Evolutionary conservation across 129 eudicot species (phyloP).

Genomic region (Chrysanthemum makinoi): DNA sequence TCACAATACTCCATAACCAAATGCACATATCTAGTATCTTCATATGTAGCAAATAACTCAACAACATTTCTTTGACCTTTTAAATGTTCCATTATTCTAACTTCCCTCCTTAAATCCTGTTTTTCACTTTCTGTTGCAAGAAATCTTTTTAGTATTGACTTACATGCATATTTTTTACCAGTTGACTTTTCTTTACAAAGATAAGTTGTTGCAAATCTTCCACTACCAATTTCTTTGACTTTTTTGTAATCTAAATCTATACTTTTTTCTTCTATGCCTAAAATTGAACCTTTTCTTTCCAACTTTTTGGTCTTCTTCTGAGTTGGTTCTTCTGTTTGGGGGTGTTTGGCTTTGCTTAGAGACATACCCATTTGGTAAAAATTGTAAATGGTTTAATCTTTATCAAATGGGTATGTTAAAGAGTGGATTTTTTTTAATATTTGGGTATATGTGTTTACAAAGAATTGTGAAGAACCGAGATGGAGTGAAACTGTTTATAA

Average conservation of each 20-base stretch:
- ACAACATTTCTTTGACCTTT: constrained; percentile 35
- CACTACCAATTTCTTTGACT: constrained; percentile 60
- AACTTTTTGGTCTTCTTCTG: constrained; percentile 19
- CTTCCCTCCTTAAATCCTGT: constrained; percentile 68
- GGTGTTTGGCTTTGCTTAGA: constrained; percentile 32
- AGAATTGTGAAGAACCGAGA: constrained; percentile 1
- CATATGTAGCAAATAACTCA: constrained; percentile 60
- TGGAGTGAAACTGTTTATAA: constrained; percentile 19
- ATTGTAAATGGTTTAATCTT: too few species aligned
- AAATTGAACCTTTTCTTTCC: constrained; percentile 45
- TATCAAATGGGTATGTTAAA: background rate
- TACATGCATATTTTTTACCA: constrained; percentile 67
- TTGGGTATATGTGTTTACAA: background rate
- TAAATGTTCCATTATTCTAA: constrained; percentile 60
- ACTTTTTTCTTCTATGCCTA: constrained; percentile 44
- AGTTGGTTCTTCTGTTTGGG: background rate
- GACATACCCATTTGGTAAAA: constrained; percentile 35
- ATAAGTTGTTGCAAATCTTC: constrained; percentile 68
- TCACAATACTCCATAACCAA: constrained; percentile 83
- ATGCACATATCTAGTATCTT: constrained; percentile 55
- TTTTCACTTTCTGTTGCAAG: constrained; percentile 61
- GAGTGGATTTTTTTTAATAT: background rate
- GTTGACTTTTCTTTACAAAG: constrained; percentile 47
- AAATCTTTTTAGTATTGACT: constrained; percentile 59
- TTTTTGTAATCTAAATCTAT: constrained; percentile 43